Conservation (phyloP, 257 asterid species). For the Plectranthus barbatus region DNA sequence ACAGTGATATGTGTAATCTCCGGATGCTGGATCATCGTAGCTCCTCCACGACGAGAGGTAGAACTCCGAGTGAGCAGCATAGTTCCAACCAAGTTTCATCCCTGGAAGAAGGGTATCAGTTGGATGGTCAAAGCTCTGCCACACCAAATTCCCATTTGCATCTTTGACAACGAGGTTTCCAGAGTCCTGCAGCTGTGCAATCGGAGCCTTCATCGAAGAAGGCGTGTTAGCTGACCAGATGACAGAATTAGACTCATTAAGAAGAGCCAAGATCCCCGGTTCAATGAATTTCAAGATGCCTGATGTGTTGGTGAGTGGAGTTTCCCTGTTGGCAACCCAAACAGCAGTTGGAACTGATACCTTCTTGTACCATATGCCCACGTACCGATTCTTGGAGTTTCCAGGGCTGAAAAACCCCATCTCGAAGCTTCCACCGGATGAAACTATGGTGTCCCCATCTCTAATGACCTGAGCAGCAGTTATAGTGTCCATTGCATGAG, state of each 20-base stretch:
- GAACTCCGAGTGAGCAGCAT: slow-evolving; percentile 13
- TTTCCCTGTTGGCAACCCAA: slow-evolving; percentile 12
- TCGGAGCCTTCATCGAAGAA: neutral
- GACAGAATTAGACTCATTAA: neutral
- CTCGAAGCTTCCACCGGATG: neutral
- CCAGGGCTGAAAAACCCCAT: slow-evolving; percentile 9
- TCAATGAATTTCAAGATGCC: neutral
- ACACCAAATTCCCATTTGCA: neutral
- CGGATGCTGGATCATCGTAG: slow-evolving; percentile 30
- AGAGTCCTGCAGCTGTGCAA: slow-evolving; percentile 12
- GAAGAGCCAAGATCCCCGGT: slow-evolving; percentile 1
- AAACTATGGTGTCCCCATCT: slow-evolving; percentile 6
- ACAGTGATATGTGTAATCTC: slow-evolving; percentile 19
- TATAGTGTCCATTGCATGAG: slow-evolving; percentile 5
- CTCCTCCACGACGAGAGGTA: slow-evolving; percentile 39
- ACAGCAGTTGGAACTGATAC: neutral
- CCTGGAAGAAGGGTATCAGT: slow-evolving; percentile 39
- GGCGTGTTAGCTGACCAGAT: slow-evolving; percentile 5
- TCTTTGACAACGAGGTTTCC: slow-evolving; percentile 14
- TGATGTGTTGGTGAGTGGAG: slow-evolving; percentile 2
- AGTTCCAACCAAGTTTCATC: slow-evolving; percentile 42
- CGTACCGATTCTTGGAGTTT: slow-evolving; percentile 4
- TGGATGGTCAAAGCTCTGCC: slow-evolving; percentile 18
- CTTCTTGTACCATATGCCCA: slow-evolving; percentile 13
- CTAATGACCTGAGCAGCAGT: neutral